Evolutionary conservation across 345 rosid species (phyloP).

Genomic region (Arabis alpina): DNA sequence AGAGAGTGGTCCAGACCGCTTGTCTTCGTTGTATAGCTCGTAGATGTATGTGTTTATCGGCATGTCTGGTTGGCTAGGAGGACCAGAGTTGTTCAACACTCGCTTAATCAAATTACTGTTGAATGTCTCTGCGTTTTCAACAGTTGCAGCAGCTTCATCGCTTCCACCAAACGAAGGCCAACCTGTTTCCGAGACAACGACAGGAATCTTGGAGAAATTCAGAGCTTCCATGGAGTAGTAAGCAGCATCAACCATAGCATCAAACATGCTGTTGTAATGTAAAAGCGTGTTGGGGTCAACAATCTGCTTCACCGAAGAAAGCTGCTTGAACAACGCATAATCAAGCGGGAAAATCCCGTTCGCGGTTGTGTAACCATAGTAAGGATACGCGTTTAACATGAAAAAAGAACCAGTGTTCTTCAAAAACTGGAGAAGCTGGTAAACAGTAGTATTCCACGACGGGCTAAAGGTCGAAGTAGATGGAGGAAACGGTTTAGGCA

Average conservation of each 20-base stretch:
- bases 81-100: constrained; percentile 82
- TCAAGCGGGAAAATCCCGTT: constrained; percentile 89
- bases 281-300: constrained; percentile 97
- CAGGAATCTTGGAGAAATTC: constrained; percentile 70
- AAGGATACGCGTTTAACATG: constrained; percentile 97
- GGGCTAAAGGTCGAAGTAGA: constrained; percentile 85
- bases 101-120: constrained; percentile 70
- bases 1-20: constrained; percentile 68
- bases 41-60: constrained; percentile 82
- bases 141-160: constrained; percentile 76
- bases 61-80: constrained; percentile 74
- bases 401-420: constrained; percentile 81
- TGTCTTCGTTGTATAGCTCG: constrained; percentile 91
- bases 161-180: constrained; percentile 96
- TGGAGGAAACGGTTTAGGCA: constrained; percentile 92
- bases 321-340: constrained; percentile 77
- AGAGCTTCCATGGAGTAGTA: constrained; percentile 81
- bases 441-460: constrained; percentile 71
- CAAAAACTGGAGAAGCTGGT: constrained; percentile 89
- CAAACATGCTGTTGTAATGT: constrained; percentile 92
- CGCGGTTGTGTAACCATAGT: constrained; percentile 81
- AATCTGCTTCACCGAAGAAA: constrained; percentile 83
- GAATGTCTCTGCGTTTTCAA: constrained; percentile 75
- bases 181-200: constrained; percentile 90
- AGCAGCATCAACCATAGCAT: constrained; percentile 97